These are phyloP conservation scores for Albatrellus ellisii DNA, from an alignment of 768 basidiomycete genomes.

Conservation along the genomic window DNA sequence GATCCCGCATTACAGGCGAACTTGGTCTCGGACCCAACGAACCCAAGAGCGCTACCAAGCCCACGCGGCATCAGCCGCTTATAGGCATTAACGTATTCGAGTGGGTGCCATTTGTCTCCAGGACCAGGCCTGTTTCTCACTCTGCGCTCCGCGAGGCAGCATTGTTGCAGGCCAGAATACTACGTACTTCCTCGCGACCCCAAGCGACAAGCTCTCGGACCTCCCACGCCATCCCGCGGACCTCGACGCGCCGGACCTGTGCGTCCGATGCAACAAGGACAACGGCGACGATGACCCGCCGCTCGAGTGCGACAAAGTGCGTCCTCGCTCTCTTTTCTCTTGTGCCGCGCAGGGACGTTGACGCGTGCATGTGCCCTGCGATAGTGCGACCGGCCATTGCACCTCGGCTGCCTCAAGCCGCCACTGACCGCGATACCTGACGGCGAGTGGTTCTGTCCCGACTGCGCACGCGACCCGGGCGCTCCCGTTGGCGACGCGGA, in stretches of 20 bases:
- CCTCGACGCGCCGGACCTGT: conserved; percentile 50
- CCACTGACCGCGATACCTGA: conserved; percentile 68
- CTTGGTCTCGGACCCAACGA: conserved; percentile 71
- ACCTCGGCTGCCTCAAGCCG: conserved; percentile 69
- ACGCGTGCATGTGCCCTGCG: background rate
- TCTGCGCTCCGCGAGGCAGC: conserved; percentile 24
- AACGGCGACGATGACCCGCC: conserved; percentile 59
- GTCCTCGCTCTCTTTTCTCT: conserved; percentile 5
- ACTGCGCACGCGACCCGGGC: conserved; percentile 48
- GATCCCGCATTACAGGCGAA: conserved; percentile 35
- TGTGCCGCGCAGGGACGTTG: conserved; percentile 3
- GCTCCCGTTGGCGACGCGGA: conserved; percentile 25
- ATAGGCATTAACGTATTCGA: conserved; percentile 68
- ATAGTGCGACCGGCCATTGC: conserved; percentile 88
- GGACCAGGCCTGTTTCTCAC: background rate
- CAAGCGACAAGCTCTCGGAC: conserved; percentile 62
- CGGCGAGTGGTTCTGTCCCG: conserved; percentile 88
- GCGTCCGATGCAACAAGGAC: conserved; percentile 60
- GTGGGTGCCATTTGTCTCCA: conserved; percentile 26
- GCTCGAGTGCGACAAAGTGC: conserved; percentile 86
- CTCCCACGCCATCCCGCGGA: conserved; percentile 72
- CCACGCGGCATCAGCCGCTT: conserved; percentile 55
- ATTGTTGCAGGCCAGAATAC: conserved; percentile 82
- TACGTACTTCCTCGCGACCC: conserved; percentile 69
- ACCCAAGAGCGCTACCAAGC: conserved; percentile 81